Conservation (phyloP, 176 grass and related monocot species). For the Triticum aestivum region DNA sequence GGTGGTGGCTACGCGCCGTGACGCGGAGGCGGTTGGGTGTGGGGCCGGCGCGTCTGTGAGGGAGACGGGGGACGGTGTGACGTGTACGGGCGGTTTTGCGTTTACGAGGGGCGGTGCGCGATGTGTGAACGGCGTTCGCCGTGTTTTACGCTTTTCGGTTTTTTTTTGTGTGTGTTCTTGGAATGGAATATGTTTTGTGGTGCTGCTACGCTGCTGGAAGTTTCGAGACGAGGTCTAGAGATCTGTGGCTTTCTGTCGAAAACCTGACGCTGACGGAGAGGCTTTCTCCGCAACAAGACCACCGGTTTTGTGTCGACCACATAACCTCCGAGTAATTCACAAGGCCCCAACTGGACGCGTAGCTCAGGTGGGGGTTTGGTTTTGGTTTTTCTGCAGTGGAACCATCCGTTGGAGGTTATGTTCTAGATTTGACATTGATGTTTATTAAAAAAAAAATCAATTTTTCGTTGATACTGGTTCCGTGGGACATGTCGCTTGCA, state of each 20-base stretch:
- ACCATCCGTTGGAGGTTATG: no score
- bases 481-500: no score
- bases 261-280: no score
- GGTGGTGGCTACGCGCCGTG: not conserved
- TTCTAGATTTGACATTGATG: no score
- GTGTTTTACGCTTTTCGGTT: not conserved
- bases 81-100: not conserved
- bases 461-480: no score
- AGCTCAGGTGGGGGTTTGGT: no score
- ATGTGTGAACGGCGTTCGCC: not conserved
- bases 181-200: not conserved
- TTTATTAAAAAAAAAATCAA: no score
- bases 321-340: not conserved
- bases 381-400: no score
- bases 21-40: not conserved
- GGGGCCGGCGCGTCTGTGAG: not conserved
- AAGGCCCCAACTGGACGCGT: no score
- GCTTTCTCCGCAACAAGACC: not conserved
- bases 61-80: not conserved
- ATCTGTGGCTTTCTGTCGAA: not conserved
- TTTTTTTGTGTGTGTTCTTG: not conserved
- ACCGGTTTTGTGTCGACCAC: not conserved
- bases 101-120: not conserved
- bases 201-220: not conserved
- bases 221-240: not conserved